Evolutionary conservation across 495 filamentous ascomycete genomes (phyloP).

Genomic region (Podospora appendiculata): DNA sequence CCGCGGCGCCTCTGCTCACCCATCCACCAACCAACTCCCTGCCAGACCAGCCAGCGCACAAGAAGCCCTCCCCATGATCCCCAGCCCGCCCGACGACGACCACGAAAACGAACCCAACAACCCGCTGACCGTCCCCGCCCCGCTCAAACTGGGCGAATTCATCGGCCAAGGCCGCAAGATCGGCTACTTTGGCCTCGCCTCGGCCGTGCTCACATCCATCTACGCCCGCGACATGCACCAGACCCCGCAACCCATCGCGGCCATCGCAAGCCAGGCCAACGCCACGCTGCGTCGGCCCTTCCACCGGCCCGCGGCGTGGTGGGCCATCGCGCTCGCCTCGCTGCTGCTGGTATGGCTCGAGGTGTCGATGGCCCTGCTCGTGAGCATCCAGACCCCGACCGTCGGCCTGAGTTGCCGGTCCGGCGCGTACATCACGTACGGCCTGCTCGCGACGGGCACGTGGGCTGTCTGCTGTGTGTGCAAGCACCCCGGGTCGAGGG

Average conservation of each 20-base stretch:
- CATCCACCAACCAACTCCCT: too few relatives aligned
- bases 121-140: not conserved
- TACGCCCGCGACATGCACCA: not conserved
- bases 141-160: constrained; percentile 30
- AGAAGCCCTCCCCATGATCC: not conserved
- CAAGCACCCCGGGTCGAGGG: not conserved
- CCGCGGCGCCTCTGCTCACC: too few relatives aligned
- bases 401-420: constrained; percentile 44
- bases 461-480: constrained; percentile 10
- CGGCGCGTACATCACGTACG: constrained; percentile 39
- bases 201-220: constrained; percentile 35
- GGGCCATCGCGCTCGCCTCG: constrained; percentile 12
- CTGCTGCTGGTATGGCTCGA: constrained; percentile 24
- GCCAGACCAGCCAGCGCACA: too few relatives aligned
- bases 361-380: constrained; percentile 29
- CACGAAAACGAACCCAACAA: not conserved
- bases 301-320: constrained; percentile 6
- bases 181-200: constrained; percentile 39
- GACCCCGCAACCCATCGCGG: constrained; percentile 9
- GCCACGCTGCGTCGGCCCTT: not conserved
- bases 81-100: not conserved
- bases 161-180: constrained; percentile 39
- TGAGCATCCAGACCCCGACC: constrained; percentile 38
- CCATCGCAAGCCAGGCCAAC: not conserved
- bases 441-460: constrained; percentile 17